Percentiles rank a stretch among this genome's conserved stretches.
These are phyloP conservation scores for Theileria annulata DNA, from an alignment of 169 alveolate species.

Conservation along the genomic window DNA sequence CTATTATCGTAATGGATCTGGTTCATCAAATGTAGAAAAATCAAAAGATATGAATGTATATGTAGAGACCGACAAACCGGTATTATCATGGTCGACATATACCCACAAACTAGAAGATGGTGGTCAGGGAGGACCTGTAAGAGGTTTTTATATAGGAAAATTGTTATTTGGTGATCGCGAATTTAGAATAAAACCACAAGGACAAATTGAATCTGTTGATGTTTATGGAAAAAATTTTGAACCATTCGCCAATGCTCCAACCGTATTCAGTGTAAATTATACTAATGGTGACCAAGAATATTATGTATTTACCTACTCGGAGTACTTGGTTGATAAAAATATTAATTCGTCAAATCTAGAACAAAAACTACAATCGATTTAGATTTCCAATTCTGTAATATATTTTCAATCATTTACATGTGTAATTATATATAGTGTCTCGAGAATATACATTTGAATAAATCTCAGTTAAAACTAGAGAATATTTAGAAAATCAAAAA, in stretches of 20 bases:
- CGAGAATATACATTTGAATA: too few species aligned
- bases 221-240: neutral
- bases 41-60: neutral
- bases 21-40: neutral
- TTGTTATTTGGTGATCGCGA: neutral
- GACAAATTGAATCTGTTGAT: neutral
- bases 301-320: neutral
- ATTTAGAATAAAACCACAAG: neutral
- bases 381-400: neutral
- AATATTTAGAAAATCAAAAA: neutral
- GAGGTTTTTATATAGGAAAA: neutral
- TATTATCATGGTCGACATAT: neutral
- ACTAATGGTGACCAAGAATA: neutral
- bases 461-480: too few species aligned
- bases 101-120: neutral
- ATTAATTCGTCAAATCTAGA: neutral
- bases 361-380: neutral
- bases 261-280: neutral
- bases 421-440: too few species aligned
- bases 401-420: neutral
- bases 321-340: neutral
- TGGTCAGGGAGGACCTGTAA: neutral
- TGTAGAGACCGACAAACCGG: neutral
- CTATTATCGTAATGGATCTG: conserved; percentile 10
- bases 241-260: neutral